Conservation (phyloP, 2,329 filamentous ascomycete species). For the Parafenestella ontariensis region DNA sequence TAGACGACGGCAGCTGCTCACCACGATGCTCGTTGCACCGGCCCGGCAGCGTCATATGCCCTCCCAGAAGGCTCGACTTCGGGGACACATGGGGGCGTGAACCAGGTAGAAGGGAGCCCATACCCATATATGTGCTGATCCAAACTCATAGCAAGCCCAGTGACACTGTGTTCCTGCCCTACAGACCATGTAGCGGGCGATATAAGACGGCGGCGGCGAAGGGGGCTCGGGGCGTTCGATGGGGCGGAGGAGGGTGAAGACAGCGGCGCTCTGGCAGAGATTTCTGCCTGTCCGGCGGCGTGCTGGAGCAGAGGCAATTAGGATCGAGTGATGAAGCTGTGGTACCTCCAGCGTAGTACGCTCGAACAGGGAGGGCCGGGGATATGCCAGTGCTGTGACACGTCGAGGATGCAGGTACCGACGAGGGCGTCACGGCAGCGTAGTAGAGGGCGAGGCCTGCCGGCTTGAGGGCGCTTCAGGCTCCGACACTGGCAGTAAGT, state of each 20-base stretch:
- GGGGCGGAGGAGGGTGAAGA: conserved; percentile 23
- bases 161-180: conserved; percentile 34
- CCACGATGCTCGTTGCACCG: conserved; percentile 20
- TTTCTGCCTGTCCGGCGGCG: conserved; percentile 21
- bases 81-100: conserved; percentile 20
- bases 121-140: conserved; percentile 53
- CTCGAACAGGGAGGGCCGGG: conserved; percentile 30
- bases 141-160: conserved; percentile 50
- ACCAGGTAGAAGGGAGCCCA: conserved; percentile 30
- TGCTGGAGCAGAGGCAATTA: conserved; percentile 30
- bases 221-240: conserved; percentile 22
- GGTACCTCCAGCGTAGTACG: conserved; percentile 33
- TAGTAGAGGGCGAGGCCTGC: conserved; percentile 20
- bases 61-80: conserved; percentile 9
- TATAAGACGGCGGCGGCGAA: conserved; percentile 26
- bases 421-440: conserved; percentile 34
- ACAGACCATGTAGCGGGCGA: conserved; percentile 40
- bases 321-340: conserved; percentile 36
- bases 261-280: conserved; percentile 29
- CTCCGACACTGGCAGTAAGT: conserved; percentile 23
- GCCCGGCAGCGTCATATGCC: conserved; percentile 12
- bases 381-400: conserved; percentile 38
- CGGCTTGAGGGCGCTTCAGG: conserved; percentile 26
- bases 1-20: conserved; percentile 13
- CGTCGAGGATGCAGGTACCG: conserved; percentile 43